These are phyloP conservation scores for Colletotrichum kahawae DNA, from an alignment of 2,329 filamentous ascomycete species.

Conservation along the genomic window DNA sequence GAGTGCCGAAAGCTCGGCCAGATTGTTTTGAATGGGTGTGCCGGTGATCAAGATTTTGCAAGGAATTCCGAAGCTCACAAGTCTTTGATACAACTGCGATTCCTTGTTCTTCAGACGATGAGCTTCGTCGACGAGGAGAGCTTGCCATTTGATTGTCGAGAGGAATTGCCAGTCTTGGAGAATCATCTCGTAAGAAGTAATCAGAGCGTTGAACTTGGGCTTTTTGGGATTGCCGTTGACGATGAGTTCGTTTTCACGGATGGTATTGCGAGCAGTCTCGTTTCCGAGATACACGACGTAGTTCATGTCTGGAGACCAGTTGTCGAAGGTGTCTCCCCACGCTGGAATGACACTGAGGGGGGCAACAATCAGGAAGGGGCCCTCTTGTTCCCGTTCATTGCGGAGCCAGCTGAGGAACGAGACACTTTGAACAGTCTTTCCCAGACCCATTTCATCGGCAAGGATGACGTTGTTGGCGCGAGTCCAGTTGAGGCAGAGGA, in stretches of 20 bases:
- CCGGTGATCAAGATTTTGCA: conserved; percentile 94
- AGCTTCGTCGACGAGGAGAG: conserved; percentile 93
- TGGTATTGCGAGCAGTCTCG: conserved; percentile 82
- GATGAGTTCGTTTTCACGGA: conserved; percentile 88
- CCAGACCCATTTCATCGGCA: conserved; percentile 97
- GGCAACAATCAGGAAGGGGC: conserved; percentile 95
- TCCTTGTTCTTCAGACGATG: conserved; percentile 97
- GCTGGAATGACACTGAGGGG: conserved; percentile 96
- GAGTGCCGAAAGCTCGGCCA: conserved; percentile 88
- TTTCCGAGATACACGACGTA: conserved; percentile 97
- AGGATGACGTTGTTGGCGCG: conserved; percentile 94
- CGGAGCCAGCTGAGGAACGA: conserved; percentile 97
- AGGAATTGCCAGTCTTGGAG: conserved; percentile 84
- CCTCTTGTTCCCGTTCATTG: conserved; percentile 87
- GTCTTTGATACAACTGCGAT: conserved; percentile 86
- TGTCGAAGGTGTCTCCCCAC: conserved; percentile 97
- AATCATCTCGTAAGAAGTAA: conserved; percentile 98
- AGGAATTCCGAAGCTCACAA: conserved; percentile 85
- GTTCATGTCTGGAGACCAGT: conserved; percentile 95
- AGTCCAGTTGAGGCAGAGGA: conserved; percentile 95
- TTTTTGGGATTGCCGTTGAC: conserved; percentile 85
- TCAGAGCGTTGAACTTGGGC: conserved; percentile 95
- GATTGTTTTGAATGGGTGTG: conserved; percentile 95
- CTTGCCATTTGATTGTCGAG: conserved; percentile 94
- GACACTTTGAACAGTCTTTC: conserved; percentile 97